Conservation (phyloP, 192 early-diverging fungal species). For the Umbelopsis ramanniana region DNA sequence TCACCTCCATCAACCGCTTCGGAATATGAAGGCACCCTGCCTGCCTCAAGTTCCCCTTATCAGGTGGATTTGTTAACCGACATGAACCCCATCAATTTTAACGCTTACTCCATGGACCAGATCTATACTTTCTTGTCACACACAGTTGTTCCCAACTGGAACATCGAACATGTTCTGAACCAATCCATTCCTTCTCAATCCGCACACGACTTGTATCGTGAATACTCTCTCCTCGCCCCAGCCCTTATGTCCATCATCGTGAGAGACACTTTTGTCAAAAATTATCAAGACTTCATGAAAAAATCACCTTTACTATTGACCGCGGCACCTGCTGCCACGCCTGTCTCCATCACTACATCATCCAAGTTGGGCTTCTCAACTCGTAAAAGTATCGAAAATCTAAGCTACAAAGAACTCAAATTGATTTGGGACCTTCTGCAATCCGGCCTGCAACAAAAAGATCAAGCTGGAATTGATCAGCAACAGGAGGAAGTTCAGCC, state of each 20-base stretch:
- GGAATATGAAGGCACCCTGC: slow-evolving; percentile 2
- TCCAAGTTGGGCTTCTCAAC: background rate
- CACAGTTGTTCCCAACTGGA: slow-evolving; percentile 26
- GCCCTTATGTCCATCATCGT: slow-evolving; percentile 36
- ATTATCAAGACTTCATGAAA: slow-evolving; percentile 4
- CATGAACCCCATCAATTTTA: slow-evolving; percentile 9
- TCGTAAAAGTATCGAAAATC: slow-evolving; percentile 6
- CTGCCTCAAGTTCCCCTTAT: slow-evolving; percentile 10
- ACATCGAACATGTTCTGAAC: slow-evolving; percentile 19
- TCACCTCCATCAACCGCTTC: slow-evolving; percentile 6
- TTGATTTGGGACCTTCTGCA: slow-evolving; percentile 20
- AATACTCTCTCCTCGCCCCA: slow-evolving; percentile 28
- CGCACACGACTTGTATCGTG: background rate
- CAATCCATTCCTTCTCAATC: slow-evolving; percentile 1
- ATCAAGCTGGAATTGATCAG: background rate
- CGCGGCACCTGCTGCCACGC: background rate
- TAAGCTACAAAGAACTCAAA: slow-evolving; percentile 14
- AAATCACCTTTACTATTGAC: background rate
- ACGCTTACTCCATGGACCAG: slow-evolving; percentile 1
- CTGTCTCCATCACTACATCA: background rate
- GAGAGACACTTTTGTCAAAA: slow-evolving; percentile 22
- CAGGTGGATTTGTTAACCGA: slow-evolving; percentile 11
- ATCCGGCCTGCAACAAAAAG: background rate
- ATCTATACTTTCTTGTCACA: slow-evolving; percentile 27
- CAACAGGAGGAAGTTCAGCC: background rate